Base-by-base conservation (phyloP, 148 eudicot genomes). In the Arctostaphylos glauca region DNA sequence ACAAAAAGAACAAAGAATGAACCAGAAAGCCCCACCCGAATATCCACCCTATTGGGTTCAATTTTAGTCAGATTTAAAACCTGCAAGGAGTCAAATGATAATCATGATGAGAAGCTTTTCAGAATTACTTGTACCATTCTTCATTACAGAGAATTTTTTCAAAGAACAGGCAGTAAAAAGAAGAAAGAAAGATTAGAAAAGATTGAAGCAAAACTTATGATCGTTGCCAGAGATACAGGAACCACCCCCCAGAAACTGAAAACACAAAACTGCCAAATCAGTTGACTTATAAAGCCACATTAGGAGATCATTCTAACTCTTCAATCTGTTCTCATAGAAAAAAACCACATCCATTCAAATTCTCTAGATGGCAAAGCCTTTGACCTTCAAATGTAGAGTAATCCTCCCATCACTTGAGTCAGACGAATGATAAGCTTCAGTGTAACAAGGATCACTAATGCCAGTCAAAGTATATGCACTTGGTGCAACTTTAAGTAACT, bases 381-480 rank as follows among this genome's bases (percentile, higher is more conserved):
- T 52, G 80, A 94, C 99, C 98, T 96, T 94, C 76, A 96, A 85
- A 84, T 96, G 99, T 83, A 96, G 88, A 80, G 95, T 94, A 84
- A 96, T 90, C 88, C 94, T 91, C 80, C 98, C 99, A 89, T 96
- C 99, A 87, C 86, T 91, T 75, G 98, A 94, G 89, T 96, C 99
- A 75, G 98, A 85, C 89, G 94, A 90, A 88, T 94, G 98, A 90
- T 94, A 96, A 58, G 93, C 99, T 91, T 96, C 99, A 62, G 92
- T 93, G 84, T 94, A 96, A 85, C 98, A 96, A 81, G 98, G 98
- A 90, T 96, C 99, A 54, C 99, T 96, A 87, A 98, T 94, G 68
- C 97, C 99, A 55, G 93, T 90, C 87, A 96, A 89, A 74, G 98
- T 84, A 77, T 68, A 85, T 80, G 99, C 94, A 87, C 89, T 90